These are phyloP conservation scores for Extremus antarcticus DNA, from an alignment of 495 filamentous ascomycete species.

Conservation along the genomic window DNA sequence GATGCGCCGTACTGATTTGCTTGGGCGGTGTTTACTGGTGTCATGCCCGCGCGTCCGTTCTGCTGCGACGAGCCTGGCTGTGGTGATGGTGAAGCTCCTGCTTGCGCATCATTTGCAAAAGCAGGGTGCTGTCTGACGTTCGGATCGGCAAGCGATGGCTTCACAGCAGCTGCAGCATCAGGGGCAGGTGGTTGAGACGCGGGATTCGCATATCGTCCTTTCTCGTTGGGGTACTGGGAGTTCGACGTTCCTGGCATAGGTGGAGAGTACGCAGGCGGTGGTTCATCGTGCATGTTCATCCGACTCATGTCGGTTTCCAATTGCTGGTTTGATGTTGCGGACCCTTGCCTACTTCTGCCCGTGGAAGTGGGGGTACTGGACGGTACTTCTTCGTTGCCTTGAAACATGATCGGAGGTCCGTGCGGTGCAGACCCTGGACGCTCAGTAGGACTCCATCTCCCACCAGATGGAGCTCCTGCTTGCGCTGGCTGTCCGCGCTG, in stretches of 20 bases:
- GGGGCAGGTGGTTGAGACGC: conserved; percentile 57
- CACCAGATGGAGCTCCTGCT: conserved; percentile 31
- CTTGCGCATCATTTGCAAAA: conserved; percentile 66
- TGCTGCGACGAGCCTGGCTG: conserved; percentile 31
- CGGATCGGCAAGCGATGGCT: conserved; percentile 26
- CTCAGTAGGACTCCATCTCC: conserved; percentile 88
- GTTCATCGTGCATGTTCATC: conserved; percentile 58
- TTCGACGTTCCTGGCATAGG: conserved; percentile 29
- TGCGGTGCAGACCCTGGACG: conserved; percentile 77
- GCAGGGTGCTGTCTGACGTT: conserved; percentile 61
- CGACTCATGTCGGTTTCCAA: conserved; percentile 81
- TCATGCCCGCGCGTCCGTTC: conserved; percentile 21
- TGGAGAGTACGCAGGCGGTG: conserved; percentile 86
- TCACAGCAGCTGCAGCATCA: not conserved
- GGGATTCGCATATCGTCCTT: conserved; percentile 30
- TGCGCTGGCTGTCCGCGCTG: conserved; percentile 33
- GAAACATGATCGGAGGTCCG: conserved; percentile 87
- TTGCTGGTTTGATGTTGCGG: conserved; percentile 25
- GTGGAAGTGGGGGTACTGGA: conserved; percentile 2
- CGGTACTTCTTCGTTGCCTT: conserved; percentile 53
- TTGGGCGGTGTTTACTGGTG: conserved; percentile 11
- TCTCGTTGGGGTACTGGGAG: conserved; percentile 62
- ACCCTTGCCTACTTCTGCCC: conserved; percentile 35
- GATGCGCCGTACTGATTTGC: conserved; percentile 10
- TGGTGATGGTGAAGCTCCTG: conserved; percentile 15